Base-by-base conservation (phyloP, 257 asterid species). In the Solanum dulcamara region DNA sequence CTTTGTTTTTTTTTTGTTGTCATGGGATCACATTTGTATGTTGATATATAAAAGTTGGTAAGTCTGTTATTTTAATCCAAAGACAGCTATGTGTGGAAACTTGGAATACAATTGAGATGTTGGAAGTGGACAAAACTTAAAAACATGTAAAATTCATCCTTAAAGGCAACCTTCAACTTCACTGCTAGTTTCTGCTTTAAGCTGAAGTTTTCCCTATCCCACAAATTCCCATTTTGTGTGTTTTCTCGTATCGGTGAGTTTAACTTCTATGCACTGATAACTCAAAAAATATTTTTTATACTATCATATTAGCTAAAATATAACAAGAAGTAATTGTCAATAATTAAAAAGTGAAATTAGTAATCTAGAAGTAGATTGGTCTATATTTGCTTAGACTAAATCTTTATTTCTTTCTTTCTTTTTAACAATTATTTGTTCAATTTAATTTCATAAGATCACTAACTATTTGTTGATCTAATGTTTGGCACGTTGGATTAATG, bases 101-200 rank as follows among this genome's bases (percentile, higher is more conserved):
- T 90, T 89, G 86, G 72, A 86, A 59, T 85, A 85, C 44, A 77
- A 86, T 14, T 80, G 88, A 87, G 86, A 18, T 60, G 88, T 55
- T 88, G 86, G 77, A 74, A 86, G 83, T 79, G 83, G 83, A 79
- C 83, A 79, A 90, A 90, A 80, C 94, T 92, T 94, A 86, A 85
- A 90, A 92, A 89, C 89, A 68, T 85, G 84, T 90, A 86, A 67
- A 85, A 33, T 88, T 87, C 84, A 90, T 86, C 81, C 96, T 92
- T 93, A 86, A 91, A 88, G 91, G 92, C 89, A 90, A 91, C 90
- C 90, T 91, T 87, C 89, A 85, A 74, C 60, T 86, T 26, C 85
- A 81, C 66, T 44, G 67, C 51, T 90, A 35, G 90, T 85, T 89
- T 94, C 85, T 85, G 81, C 97, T 95, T 95, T 90, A 94, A 95